Evolutionary conservation across 2,329 filamentous ascomycete species (phyloP).

Genomic region (Orbilia oligospora): DNA sequence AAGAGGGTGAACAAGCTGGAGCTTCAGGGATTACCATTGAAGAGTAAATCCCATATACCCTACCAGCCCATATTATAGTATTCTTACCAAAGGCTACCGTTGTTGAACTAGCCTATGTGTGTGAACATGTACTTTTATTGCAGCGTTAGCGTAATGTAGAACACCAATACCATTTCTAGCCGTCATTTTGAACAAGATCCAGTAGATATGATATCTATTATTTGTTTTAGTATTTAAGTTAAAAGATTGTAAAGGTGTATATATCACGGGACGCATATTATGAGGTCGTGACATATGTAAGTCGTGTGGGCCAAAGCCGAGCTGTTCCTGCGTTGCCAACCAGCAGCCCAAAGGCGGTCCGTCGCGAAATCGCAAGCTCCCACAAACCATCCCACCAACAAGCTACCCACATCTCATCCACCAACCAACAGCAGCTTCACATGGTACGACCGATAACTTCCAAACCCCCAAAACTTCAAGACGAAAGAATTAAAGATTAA

Average conservation of each 20-base stretch:
- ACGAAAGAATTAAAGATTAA: neutral
- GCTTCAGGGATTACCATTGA: constrained; percentile 46
- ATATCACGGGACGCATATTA: neutral
- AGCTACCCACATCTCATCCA: constrained; percentile 18
- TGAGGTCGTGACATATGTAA: too few relatives aligned
- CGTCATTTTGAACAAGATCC: neutral
- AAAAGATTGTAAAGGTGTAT: too few relatives aligned
- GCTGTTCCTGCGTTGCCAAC: constrained; percentile 27
- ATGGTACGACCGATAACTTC: constrained; percentile 32
- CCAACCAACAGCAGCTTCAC: constrained; percentile 40
- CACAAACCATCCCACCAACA: constrained; percentile 44
- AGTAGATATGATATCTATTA: neutral
- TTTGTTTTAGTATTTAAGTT: too few relatives aligned
- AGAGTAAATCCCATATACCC: constrained; percentile 7
- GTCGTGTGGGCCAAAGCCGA: neutral
- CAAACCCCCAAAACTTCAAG: neutral
- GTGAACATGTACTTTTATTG: constrained; percentile 2
- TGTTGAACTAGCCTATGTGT: neutral
- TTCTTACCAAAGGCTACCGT: too few relatives aligned
- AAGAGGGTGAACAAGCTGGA: constrained; percentile 22
- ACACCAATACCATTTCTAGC: neutral
- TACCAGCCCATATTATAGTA: too few relatives aligned
- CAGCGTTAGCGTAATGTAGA: neutral
- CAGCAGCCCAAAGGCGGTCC: neutral
- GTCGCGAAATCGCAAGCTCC: constrained; percentile 33